Conservation (phyloP, 495 filamentous ascomycete species). For the Chaetomium cochliodes region DNA sequence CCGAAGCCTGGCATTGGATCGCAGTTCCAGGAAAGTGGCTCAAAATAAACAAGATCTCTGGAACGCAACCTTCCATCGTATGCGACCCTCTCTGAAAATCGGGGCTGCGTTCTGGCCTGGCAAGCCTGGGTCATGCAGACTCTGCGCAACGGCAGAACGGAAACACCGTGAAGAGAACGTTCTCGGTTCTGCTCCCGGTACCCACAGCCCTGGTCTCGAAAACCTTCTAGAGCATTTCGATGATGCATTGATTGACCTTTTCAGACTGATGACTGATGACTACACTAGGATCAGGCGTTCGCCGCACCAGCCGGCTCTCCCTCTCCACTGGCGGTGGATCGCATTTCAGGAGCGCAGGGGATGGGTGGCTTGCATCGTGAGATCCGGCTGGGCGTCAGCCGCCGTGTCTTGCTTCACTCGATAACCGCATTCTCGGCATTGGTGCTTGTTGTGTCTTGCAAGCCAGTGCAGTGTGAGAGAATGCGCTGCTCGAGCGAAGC, state of each 20-base stretch:
- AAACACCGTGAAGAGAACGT: neutral
- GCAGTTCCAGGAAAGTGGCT: constrained; percentile 24
- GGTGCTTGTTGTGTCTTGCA: neutral
- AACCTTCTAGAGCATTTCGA: constrained; percentile 12
- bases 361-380: constrained; percentile 11
- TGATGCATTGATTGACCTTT: neutral
- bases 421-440: constrained; percentile 1
- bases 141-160: neutral
- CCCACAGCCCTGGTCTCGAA: neutral
- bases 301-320: constrained; percentile 6
- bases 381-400: neutral
- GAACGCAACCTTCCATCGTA: constrained; percentile 23
- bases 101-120: no score
- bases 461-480: neutral
- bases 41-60: constrained; percentile 37
- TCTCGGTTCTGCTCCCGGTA: neutral
- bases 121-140: neutral
- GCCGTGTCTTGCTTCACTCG: neutral
- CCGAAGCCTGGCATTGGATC: constrained; percentile 23
- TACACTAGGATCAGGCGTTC: constrained; percentile 18
- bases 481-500: no score
- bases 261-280: neutral
- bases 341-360: constrained; percentile 23
- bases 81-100: no score
- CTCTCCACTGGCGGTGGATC: constrained; percentile 16